Evolutionary conservation across 2,329 filamentous ascomycete genomes (phyloP), one percentile per base, ranked within the genome.

Genomic region (Fonsecaea pugnacius): DNA sequence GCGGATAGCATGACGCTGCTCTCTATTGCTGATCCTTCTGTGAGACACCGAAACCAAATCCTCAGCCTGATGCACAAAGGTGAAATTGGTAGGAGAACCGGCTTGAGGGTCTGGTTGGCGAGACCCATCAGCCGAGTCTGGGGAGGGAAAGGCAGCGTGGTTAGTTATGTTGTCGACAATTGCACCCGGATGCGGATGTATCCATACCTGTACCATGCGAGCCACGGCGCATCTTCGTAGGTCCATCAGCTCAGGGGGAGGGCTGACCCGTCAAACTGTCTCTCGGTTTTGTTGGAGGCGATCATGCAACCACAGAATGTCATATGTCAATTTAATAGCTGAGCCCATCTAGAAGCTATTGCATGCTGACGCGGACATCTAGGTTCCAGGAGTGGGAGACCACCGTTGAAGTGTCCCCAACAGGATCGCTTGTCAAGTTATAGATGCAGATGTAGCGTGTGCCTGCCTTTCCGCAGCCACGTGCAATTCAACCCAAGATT

Each of bases 1-100:
- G 16, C 77, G 75, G 53, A 79, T 79, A 12, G 73, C 73, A 67
- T 77, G 77, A 50, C 76, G 74, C 33, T 77, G 75, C 66, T 75
- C 74, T 58, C 71, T 72, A 70, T 78, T 73, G 63, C 73, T 76
- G 67, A 78, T 78, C 53, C 74, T 69, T 61, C 77, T 77, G 32
- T 74, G 75, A 27, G 72, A 71, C 65, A 78, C 65, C 33, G 66
- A 60, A 30, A 21, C 51, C 21, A 68, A 30, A 60, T 78, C 75
- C 65, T 78, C 74, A 64, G 77, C 74, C 60, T 78, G 76, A 64
- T 77, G 75, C 63, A 79, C 78, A 65, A 79, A 79, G 24, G 77
- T 78, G 52, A 76, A 79, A 21, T 62, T 64, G 61, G 58, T 38
- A 30, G 40, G n/a, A 30, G 66, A 62, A 5, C 72, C 54, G 32